phyloP scores from a whole-genome alignment of 2,329 filamentous ascomycete species.

The Bipolaris oryzae region DNA sequence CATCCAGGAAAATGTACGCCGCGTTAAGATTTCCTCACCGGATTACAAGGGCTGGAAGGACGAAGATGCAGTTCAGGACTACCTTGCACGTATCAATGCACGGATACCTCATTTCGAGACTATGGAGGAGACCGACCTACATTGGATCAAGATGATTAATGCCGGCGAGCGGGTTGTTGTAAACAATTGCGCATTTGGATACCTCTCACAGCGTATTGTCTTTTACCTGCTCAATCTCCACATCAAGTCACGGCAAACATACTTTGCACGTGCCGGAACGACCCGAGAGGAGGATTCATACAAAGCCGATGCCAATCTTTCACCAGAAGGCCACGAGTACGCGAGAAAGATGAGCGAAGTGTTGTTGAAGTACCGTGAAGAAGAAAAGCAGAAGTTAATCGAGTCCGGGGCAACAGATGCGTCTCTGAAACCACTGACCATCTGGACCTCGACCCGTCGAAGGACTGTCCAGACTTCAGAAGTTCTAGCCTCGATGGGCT shows the following conservation, averaged over 20 bases:
- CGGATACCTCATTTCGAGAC: constrained; percentile 96
- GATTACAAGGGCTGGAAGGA: constrained; percentile 95
- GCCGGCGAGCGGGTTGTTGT: constrained; percentile 91
- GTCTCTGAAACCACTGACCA: constrained; percentile 77
- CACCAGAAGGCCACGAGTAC: constrained; percentile 79
- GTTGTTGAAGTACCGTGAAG: constrained; percentile 79
- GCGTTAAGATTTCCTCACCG: constrained; percentile 96
- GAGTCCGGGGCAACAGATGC: constrained; percentile 70
- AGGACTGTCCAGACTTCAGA: constrained; percentile 90
- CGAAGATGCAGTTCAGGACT: constrained; percentile 89
- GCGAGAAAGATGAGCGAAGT: constrained; percentile 72
- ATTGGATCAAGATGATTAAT: constrained; percentile 99
- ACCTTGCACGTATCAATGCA: constrained; percentile 85
- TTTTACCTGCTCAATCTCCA: constrained; percentile 98
- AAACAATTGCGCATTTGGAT: constrained; percentile 96
- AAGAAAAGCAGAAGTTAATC: constrained; percentile 74
- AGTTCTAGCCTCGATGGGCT: constrained; percentile 77
- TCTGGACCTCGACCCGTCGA: constrained; percentile 94
- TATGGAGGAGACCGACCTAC: constrained; percentile 91
- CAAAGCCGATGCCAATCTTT: constrained; percentile 86
- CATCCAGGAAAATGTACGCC: constrained; percentile 93
- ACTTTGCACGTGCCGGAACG: constrained; percentile 86
- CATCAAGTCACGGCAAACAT: constrained; percentile 92
- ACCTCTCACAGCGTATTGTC: constrained; percentile 94
- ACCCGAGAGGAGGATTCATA: constrained; percentile 89